These are phyloP conservation scores for Symbiodinium natans DNA, from an alignment of 73 alveolate species.

Conservation along the genomic window DNA sequence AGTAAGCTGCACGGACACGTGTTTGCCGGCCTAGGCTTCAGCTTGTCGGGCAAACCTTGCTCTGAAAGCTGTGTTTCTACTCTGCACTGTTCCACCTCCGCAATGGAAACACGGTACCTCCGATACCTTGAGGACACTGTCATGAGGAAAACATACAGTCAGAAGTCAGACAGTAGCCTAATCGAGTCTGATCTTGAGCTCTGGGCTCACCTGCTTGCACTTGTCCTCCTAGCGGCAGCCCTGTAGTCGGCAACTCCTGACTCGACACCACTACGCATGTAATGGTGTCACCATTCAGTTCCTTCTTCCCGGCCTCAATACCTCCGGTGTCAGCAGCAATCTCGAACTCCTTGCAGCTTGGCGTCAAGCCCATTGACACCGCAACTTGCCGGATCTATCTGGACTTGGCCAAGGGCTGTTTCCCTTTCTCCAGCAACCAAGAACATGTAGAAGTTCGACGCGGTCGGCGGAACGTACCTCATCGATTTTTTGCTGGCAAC, in stretches of 20 bases:
- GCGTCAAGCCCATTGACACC: not conserved
- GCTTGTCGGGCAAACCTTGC: no score
- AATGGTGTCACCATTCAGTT: no score
- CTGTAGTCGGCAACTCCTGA: constrained; percentile 45
- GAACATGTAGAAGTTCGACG: constrained; percentile 8
- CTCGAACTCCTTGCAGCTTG: not conserved
- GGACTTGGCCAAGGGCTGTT: not conserved
- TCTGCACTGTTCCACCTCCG: not conserved
- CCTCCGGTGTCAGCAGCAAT: not conserved
- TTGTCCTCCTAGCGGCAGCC: constrained; percentile 58
- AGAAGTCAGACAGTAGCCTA: no score
- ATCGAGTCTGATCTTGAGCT: no score
- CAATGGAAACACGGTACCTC: constrained; percentile 35
- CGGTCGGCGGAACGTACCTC: constrained; percentile 34
- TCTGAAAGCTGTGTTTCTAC: not conserved
- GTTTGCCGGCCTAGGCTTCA: constrained; percentile 40
- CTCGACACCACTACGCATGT: not conserved
- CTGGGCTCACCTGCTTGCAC: constrained; percentile 25
- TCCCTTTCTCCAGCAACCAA: not conserved
- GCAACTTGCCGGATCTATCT: not conserved
- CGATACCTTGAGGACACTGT: constrained; percentile 25
- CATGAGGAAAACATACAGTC: no score
- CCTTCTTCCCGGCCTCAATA: not conserved
- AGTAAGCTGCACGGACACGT: constrained; percentile 46
- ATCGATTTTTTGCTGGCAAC: not conserved